A percentile compares a stretch with the other conserved stretches of the same genome.
These are phyloP conservation scores for Lipomyces yamadae DNA, from an alignment of 805 yeast species.

Conservation along the genomic window DNA sequence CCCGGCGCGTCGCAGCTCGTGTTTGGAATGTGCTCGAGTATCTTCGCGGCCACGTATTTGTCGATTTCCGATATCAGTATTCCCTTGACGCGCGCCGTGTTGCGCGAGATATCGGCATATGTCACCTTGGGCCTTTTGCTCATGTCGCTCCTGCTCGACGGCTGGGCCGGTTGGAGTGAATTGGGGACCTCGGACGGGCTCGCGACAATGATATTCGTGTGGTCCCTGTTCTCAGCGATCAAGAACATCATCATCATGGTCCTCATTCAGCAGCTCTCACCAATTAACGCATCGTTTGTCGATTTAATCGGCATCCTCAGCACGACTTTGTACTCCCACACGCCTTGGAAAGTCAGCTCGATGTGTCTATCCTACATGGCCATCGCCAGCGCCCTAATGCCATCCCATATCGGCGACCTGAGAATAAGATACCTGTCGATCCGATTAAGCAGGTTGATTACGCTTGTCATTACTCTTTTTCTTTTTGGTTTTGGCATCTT, in stretches of 20 bases:
- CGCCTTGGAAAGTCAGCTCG: conserved; percentile 35
- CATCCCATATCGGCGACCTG: conserved; percentile 27
- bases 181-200: conserved; percentile 32
- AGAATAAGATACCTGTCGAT: conserved; percentile 19
- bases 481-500: conserved; percentile 26
- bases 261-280: conserved; percentile 36
- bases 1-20: conserved; percentile 37
- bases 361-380: conserved; percentile 37
- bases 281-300: conserved; percentile 37
- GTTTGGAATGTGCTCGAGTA: conserved; percentile 34
- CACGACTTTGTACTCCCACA: conserved; percentile 29
- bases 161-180: conserved; percentile 37
- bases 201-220: conserved; percentile 24
- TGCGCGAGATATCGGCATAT: conserved; percentile 35
- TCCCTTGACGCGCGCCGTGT: conserved; percentile 32
- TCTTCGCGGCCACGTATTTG: conserved; percentile 36
- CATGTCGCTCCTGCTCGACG: conserved; percentile 35
- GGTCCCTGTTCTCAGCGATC: conserved; percentile 35
- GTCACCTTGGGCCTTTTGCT: conserved; percentile 29
- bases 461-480: conserved; percentile 26
- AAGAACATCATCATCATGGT: conserved; percentile 35
- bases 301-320: conserved; percentile 35
- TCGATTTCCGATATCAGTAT: conserved; percentile 36
- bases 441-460: conserved; percentile 27
- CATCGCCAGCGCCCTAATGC: conserved; percentile 33